phyloP scores from a whole-genome alignment of 345 rosid species.

The Eucalyptus lansdowneana region DNA sequence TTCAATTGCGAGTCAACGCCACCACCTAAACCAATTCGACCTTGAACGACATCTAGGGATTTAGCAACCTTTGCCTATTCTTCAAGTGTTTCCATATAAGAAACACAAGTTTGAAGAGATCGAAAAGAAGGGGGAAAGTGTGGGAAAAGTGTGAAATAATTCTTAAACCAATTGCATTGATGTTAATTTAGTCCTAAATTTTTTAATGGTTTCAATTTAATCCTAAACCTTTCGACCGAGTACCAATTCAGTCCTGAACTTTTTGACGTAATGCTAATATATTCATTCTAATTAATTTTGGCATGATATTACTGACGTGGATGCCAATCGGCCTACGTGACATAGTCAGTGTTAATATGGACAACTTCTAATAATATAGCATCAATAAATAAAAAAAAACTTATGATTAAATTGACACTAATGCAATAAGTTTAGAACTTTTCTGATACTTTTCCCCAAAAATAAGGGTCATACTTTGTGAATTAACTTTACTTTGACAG shows the following conservation, averaged over 20 bases:
- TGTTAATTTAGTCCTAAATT: accelerated
- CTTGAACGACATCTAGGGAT: background rate
- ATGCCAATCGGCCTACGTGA: accelerated
- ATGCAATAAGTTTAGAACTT: too few species aligned
- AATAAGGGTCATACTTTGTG: background rate
- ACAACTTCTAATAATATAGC: accelerated
- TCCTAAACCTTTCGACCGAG: accelerated
- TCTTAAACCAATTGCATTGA: accelerated
- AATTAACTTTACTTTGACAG: background rate
- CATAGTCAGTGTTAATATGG: accelerated
- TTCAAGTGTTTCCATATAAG: background rate
- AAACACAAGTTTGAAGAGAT: background rate
- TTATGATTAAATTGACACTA: accelerated
- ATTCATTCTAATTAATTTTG: too few species aligned
- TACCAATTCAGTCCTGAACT: accelerated
- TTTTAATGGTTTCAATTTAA: too few species aligned
- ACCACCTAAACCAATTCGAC: background rate
- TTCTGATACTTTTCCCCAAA: too few species aligned
- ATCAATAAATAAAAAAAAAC: too few species aligned
- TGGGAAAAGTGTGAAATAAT: too few species aligned
- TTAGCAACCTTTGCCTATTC: background rate
- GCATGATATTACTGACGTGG: accelerated
- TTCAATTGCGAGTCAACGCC: background rate
- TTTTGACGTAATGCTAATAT: too few species aligned
- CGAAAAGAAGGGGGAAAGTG: background rate